A percentile compares a stretch with the other conserved stretches of the same genome.
These are phyloP conservation scores for Panicum hallii DNA, from an alignment of 202 grass and related monocot species.

Conservation along the genomic window DNA sequence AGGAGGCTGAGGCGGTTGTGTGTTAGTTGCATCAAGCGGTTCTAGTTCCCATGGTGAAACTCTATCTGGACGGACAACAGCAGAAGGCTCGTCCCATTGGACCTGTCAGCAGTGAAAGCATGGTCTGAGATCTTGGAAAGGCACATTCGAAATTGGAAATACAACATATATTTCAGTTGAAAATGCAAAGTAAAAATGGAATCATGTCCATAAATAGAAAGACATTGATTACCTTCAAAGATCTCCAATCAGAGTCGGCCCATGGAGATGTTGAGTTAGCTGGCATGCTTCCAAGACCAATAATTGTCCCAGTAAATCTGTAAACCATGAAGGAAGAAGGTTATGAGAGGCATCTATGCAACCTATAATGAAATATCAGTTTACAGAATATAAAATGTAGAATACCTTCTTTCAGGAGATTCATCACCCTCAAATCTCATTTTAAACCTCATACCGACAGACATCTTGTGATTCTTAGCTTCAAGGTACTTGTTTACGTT, in stretches of 20 bases:
- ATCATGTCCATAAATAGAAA: conserved; percentile 24
- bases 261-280: conserved; percentile 59
- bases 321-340: conserved; percentile 40
- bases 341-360: conserved; percentile 5
- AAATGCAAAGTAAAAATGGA: conserved; percentile 3
- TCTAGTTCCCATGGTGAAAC: conserved; percentile 96
- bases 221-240: conserved; percentile 70
- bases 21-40: conserved; percentile 59
- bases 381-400: conserved; percentile 18
- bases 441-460: conserved; percentile 89
- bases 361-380: conserved; percentile 16
- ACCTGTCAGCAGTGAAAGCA: conserved; percentile 57
- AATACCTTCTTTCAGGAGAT: conserved; percentile 86
- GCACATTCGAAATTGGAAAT: conserved; percentile 12
- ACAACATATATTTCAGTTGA: conserved; percentile 17
- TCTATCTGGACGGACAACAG: conserved; percentile 72
- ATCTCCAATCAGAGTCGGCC: conserved; percentile 86
- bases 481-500: conserved; percentile 89
- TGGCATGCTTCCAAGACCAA: conserved; percentile 59
- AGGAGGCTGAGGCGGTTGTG: conserved; percentile 51
- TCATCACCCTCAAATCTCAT: conserved; percentile 98
- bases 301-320: conserved; percentile 94
- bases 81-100: conserved; percentile 90
- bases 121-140: conserved; percentile 28
- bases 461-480: conserved; percentile 75